Percentiles rank a stretch among this genome's conserved stretches.
Conservation (phyloP, 805 yeast genomes). For the Candida fluviatilis region DNA sequence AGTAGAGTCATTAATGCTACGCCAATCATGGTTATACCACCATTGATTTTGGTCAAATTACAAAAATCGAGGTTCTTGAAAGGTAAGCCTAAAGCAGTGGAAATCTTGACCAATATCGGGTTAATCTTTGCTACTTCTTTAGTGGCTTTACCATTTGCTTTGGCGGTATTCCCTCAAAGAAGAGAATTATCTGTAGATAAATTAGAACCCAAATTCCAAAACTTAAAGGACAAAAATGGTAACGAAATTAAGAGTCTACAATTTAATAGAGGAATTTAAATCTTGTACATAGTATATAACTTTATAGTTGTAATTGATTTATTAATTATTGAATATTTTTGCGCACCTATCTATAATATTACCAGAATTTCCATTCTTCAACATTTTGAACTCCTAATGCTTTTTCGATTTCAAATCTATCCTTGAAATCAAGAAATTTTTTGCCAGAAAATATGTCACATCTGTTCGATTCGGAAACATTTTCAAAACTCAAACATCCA, state of each 20-base stretch:
- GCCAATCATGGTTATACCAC: slow-evolving; percentile 96
- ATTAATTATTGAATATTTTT: not conserved
- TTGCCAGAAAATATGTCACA: slow-evolving; percentile 23
- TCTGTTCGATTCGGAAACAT: slow-evolving; percentile 8
- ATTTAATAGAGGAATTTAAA: slow-evolving; percentile 90
- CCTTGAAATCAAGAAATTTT: slow-evolving; percentile 32
- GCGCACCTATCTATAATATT: slow-evolving; percentile 7
- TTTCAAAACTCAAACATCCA: slow-evolving; percentile 40
- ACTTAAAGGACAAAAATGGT: slow-evolving; percentile 61
- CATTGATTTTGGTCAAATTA: slow-evolving; percentile 72
- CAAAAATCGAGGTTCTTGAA: slow-evolving; percentile 63
- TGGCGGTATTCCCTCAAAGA: slow-evolving; percentile 93
- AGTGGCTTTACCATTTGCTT: slow-evolving; percentile 86
- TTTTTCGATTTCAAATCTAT: slow-evolving; percentile 46
- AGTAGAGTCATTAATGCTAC: slow-evolving; percentile 94
- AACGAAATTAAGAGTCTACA: slow-evolving; percentile 54
- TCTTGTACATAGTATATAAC: slow-evolving; percentile 1
- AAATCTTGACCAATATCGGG: slow-evolving; percentile 76
- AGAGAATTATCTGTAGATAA: slow-evolving; percentile 53
- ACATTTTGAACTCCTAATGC: slow-evolving; percentile 41
- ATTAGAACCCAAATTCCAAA: slow-evolving; percentile 63
- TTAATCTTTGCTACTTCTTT: slow-evolving; percentile 82
- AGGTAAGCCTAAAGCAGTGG: slow-evolving; percentile 61
- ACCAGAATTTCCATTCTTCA: slow-evolving; percentile 63
- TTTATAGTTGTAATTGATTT: not conserved